Conservation (phyloP, 2,329 filamentous ascomycete genomes). For the Curvularia eragrostidis region DNA sequence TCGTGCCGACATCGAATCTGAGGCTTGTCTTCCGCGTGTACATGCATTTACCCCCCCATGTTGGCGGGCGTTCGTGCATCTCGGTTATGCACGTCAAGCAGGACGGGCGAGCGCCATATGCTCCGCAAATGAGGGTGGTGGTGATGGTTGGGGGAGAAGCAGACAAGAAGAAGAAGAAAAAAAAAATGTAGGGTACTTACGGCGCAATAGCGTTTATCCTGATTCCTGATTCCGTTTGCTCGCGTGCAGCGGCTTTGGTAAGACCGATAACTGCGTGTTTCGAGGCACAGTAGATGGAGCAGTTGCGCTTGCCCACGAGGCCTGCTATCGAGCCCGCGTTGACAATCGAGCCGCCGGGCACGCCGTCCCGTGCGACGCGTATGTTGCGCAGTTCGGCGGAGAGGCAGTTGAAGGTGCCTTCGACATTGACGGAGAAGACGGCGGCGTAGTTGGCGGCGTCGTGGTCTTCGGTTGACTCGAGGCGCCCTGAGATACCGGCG, state of each 20-base stretch:
- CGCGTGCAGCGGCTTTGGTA: conserved; percentile 49
- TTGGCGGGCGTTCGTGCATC: background rate
- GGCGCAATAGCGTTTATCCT: conserved; percentile 54
- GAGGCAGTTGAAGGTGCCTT: conserved; percentile 44
- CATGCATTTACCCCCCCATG: background rate
- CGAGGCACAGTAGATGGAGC: conserved; percentile 34
- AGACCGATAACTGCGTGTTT: conserved; percentile 40
- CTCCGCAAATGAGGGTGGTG: background rate
- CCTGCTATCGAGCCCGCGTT: conserved; percentile 60
- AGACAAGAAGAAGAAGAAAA: background rate
- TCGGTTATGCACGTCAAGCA: background rate
- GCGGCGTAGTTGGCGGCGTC: conserved; percentile 43
- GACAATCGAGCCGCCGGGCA: conserved; percentile 39
- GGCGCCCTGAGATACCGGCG: conserved; percentile 53
- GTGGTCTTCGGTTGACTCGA: conserved; percentile 31
- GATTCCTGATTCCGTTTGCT: conserved; percentile 30
- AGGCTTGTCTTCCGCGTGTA: background rate
- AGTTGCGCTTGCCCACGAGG: conserved; percentile 38
- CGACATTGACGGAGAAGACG: conserved; percentile 46
- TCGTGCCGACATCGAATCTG: background rate
- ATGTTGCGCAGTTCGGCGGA: conserved; percentile 50
- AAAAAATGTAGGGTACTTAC: conserved; percentile 36
- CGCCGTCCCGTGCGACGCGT: conserved; percentile 19
- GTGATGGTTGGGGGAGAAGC: background rate
- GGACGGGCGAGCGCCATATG: background rate